Conservation (phyloP, 1,284 basidiomycete species). For the Ganoderma resinaceum region DNA sequence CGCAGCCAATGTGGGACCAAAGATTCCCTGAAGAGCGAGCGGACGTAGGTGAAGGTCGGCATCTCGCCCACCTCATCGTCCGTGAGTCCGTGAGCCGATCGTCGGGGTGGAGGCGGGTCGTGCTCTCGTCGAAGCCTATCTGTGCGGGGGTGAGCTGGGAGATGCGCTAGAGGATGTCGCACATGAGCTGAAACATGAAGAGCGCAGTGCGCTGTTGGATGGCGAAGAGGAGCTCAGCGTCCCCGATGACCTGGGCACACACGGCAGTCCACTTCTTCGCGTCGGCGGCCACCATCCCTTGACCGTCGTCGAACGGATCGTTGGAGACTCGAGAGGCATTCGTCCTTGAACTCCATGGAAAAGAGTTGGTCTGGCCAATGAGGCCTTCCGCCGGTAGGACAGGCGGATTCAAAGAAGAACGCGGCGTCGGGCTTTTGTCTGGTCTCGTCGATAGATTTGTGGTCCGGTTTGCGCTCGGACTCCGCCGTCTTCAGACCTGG, state of each 20-base stretch:
- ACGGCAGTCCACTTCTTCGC: background rate
- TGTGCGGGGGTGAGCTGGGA: slow-evolving; percentile 37
- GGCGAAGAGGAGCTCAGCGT: slow-evolving; percentile 7
- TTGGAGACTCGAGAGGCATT: background rate
- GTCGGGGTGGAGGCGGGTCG: slow-evolving; percentile 5
- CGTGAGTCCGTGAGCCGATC: no score
- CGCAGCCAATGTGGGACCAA: background rate
- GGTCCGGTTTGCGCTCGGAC: background rate
- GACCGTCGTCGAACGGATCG: background rate
- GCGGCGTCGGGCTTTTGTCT: background rate
- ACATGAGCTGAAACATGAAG: slow-evolving; percentile 11
- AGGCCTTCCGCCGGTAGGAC: background rate
- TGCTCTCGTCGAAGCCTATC: slow-evolving; percentile 29
- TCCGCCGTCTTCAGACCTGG: slow-evolving; percentile 3
- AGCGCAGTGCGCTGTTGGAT: slow-evolving; percentile 10
- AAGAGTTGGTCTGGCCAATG: slow-evolving; percentile 13
- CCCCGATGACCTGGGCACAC: slow-evolving; percentile 7
- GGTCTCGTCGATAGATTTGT: background rate
- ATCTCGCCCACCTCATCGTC: background rate
- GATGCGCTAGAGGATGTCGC: slow-evolving; percentile 31
- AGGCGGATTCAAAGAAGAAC: background rate
- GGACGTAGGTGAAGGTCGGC: slow-evolving; percentile 10
- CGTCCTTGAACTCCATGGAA: slow-evolving; percentile 14
- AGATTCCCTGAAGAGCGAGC: background rate
- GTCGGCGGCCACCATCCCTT: background rate